Evolutionary conservation across 148 eudicot genomes (phyloP).

Genomic region (Rhododendron henanense): DNA sequence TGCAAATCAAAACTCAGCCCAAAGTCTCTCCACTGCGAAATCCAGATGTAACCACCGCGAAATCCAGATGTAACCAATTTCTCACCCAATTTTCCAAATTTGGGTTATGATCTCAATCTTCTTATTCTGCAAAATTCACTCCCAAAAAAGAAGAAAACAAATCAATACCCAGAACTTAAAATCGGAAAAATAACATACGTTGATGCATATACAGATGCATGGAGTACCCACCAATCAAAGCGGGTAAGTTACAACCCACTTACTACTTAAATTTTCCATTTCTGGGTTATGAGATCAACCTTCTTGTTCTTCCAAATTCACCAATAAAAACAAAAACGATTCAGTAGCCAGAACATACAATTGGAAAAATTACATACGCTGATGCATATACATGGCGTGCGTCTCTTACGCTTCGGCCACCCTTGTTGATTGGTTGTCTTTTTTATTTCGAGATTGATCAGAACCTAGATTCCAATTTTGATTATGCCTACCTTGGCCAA

Average conservation of each 20-base stretch:
- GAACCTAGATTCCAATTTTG: no score
- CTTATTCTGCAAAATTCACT: constrained; percentile 12
- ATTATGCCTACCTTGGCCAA: no score
- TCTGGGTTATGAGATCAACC: background rate
- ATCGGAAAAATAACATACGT: background rate
- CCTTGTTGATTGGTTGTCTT: no score
- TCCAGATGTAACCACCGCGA: background rate
- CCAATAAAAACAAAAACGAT: background rate
- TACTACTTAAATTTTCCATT: background rate
- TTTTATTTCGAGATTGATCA: no score
- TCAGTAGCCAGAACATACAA: background rate
- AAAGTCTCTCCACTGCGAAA: background rate
- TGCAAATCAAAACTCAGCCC: constrained; percentile 2
- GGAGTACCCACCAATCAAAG: background rate
- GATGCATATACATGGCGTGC: background rate
- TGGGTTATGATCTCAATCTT: background rate
- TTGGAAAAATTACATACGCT: background rate
- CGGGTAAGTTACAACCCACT: background rate
- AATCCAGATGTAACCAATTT: background rate
- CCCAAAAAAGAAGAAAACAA: background rate
- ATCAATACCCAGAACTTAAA: background rate
- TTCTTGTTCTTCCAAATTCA: background rate
- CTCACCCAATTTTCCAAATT: background rate
- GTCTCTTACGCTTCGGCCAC: background rate
- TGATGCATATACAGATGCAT: background rate